Percentiles rank a stretch among this genome's conserved stretches.
phyloP scores from a whole-genome alignment of 1,284 basidiomycete genomes.

The Somion occarium region DNA sequence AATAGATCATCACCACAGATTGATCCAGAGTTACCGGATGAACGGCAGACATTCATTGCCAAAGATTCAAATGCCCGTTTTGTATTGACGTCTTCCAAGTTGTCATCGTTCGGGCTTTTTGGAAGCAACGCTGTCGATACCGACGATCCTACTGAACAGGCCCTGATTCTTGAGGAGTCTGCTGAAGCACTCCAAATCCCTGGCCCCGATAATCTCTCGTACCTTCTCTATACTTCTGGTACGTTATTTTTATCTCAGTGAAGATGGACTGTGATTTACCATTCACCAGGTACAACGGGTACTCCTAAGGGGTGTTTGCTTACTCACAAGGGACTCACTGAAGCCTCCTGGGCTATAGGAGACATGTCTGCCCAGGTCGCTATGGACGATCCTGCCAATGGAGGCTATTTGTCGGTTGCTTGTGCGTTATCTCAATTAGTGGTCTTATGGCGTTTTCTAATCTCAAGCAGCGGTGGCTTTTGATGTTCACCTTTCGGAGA shows the following conservation, averaged over 20 bases:
- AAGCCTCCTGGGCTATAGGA: slow-evolving; percentile 39
- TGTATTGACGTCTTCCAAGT: slow-evolving; percentile 34
- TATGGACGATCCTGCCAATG: slow-evolving; percentile 31
- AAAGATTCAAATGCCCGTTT: slow-evolving; percentile 39
- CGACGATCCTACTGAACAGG: slow-evolving; percentile 21
- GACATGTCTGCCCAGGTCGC: slow-evolving; percentile 33
- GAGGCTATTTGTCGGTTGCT: slow-evolving; percentile 39
- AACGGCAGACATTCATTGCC: slow-evolving; percentile 44
- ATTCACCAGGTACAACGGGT: slow-evolving; percentile 44
- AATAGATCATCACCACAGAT: slow-evolving; percentile 29
- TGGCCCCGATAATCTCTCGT: slow-evolving; percentile 35
- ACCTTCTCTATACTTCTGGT: slow-evolving; percentile 53
- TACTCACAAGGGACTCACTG: slow-evolving; percentile 39
- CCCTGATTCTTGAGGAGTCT: slow-evolving; percentile 25
- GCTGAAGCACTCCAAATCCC: slow-evolving; percentile 28
- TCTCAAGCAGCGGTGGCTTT: slow-evolving; percentile 32
- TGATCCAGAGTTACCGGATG: slow-evolving; percentile 46
- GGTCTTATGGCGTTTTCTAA: slow-evolving; percentile 23
- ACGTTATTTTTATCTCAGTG: slow-evolving; percentile 1
- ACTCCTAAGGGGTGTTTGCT: slow-evolving; percentile 55
- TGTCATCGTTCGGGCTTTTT: slow-evolving; percentile 24
- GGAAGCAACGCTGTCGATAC: slow-evolving; percentile 29
- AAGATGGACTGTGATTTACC: no score
- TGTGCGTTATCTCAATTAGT: slow-evolving; percentile 27
- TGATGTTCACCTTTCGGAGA: slow-evolving; percentile 47